These are phyloP conservation scores for Neurospora sp. DNA, from an alignment of 495 filamentous ascomycete genomes.

Conservation along the genomic window DNA sequence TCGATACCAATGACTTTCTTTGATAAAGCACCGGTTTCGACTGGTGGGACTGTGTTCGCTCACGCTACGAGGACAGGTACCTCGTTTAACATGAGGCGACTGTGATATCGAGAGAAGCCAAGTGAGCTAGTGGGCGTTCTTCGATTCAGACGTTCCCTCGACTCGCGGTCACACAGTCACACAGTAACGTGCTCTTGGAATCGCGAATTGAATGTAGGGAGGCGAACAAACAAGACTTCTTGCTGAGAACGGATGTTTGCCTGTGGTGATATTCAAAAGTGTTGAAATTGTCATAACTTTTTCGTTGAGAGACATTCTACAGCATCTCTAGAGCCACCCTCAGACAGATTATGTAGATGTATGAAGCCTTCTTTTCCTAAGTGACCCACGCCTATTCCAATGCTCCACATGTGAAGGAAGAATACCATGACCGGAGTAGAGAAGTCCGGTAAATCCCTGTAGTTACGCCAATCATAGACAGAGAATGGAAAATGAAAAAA, in stretches of 20 bases:
- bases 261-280: neutral
- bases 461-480: neutral
- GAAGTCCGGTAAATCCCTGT: neutral
- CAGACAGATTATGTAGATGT: constrained; percentile 7
- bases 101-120: neutral
- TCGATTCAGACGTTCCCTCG: neutral
- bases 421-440: constrained; percentile 2
- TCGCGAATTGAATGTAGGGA: neutral
- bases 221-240: neutral
- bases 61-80: neutral
- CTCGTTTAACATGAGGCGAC: neutral
- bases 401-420: constrained; percentile 7
- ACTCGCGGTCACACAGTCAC: neutral
- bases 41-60: neutral
- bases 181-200: neutral
- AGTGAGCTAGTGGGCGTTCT: neutral
- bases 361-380: constrained; percentile 3
- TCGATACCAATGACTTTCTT: neutral
- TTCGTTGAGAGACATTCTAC: constrained; percentile 5
- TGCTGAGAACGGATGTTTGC: neutral
- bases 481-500: neutral
- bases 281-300: neutral
- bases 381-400: constrained; percentile 6
- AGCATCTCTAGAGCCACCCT: constrained; percentile 1
- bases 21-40: neutral